Base-by-base conservation (phyloP, 495 filamentous ascomycete species). In the Evernia prunastri region DNA sequence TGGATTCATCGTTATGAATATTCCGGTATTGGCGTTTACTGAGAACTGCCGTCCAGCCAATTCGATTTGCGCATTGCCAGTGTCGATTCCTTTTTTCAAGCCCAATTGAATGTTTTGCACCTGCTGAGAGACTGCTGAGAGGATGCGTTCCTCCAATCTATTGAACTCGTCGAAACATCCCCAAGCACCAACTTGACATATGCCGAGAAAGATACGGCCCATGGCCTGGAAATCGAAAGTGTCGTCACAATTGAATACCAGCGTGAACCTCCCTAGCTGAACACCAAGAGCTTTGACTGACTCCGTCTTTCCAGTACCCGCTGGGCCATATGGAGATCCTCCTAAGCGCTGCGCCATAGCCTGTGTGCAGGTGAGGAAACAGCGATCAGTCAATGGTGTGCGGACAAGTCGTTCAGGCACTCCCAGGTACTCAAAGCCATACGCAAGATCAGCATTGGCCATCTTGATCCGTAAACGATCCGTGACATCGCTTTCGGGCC, bases 141-240 rank as follows among this genome's bases (percentile, higher is more conserved):
- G 75, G 65, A 99, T 99, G 61, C 92, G 84, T 77, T 99, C 94
- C 68, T 99, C 94, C 20, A 99, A 77, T 80, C 94, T 88, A 73
- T 99, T 99, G 81, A 99, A 99, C 76, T 99, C 94, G 72, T 99
- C 94, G 73, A 99, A 99, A 76, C 94, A 99, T 73, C 94, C 94
- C 94, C 94, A 99, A 18, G 94, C 94, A 71, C 94, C 94, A 64
- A 99, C 94, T 74, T 97, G 95, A 73, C 95, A 99, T 65, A 99
- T 96, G 81, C 94, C 94, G 37, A 99, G 84, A 81, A 99, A 97
- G 70, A 99, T 99, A 66, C 94, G 89, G 8, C 94, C 94, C 94
- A 99, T 99, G 40, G 94, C 94, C 72, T 99, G 94, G 80, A 96
- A 97, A 76, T 99, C 94, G 70, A 99, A 99, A 0, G 93, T 97